Conservation (phyloP, 1,284 basidiomycete genomes). For the Trametes versicolor region DNA sequence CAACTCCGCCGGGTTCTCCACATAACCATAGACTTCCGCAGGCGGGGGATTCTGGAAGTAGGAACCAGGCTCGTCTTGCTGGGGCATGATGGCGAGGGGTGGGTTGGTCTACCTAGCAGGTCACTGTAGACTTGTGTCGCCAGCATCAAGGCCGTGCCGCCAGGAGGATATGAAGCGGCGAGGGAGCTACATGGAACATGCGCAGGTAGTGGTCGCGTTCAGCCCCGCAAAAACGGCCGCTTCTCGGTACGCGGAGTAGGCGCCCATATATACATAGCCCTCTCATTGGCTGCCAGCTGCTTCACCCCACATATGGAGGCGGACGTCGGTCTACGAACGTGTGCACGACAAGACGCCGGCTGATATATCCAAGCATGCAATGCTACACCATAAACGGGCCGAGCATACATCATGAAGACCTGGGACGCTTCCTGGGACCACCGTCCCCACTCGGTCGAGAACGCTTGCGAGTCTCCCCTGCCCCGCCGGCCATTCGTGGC, state of each 20-base stretch:
- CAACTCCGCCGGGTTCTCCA: conserved; percentile 29
- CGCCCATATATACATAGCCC: conserved; percentile 13
- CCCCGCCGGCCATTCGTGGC: conserved; percentile 13
- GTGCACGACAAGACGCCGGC: background rate
- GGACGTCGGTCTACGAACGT: background rate
- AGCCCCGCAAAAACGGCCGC: conserved; percentile 18
- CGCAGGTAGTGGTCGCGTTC: conserved; percentile 14
- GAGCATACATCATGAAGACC: conserved; percentile 14
- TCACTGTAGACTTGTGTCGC: conserved; percentile 13
- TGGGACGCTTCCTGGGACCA: conserved; percentile 23
- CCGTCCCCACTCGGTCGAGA: conserved; percentile 17
- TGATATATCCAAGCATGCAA: background rate
- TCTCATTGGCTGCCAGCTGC: background rate
- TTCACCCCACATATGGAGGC: background rate
- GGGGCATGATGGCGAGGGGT: conserved; percentile 23
- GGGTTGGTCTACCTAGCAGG: conserved; percentile 6
- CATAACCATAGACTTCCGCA: conserved; percentile 34
- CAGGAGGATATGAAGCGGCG: conserved; percentile 14
- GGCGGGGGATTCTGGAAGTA: conserved; percentile 27
- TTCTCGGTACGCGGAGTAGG: conserved; percentile 6
- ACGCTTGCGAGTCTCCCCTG: conserved; percentile 26
- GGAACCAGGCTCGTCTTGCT: conserved; percentile 26
- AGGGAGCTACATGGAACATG: conserved; percentile 33
- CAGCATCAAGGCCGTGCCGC: conserved; percentile 29
- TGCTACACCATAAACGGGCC: background rate